Evolutionary conservation across 2,329 filamentous ascomycete genomes (phyloP), one percentile per base, ranked within the genome.

Genomic region (Parasarocladium wereldwijsianum): DNA sequence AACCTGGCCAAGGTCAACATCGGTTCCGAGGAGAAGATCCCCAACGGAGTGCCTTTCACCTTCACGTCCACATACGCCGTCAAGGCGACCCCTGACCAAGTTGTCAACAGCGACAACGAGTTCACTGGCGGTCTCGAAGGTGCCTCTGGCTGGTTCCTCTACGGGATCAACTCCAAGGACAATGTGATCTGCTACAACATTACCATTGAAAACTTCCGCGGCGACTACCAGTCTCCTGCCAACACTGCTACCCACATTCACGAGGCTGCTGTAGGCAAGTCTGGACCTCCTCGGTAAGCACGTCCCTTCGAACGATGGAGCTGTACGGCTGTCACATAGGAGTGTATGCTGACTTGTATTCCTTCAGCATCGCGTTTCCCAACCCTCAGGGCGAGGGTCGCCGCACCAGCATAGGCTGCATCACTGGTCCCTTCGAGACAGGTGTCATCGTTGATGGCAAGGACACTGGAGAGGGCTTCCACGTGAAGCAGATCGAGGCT

Each of bases 161-260:
- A 60, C 40, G 64, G 62, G 36, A 58, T 71, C 48, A 68, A 69
- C 51, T 50, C 55, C 17, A 40, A 50, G 14, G 46, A 55, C 18
- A 46, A 60, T 31, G 40, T 52, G 31, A 58, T 60, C 37, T 60
- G 55, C 50, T 58, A 56, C 45, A 60, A 67, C 49, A 68, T 70
- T 45, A 62, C 54, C 21, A 49, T 70, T 26, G 44, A 51, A 24
- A 53, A 52, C 35, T 62, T 70, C 43, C 51, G 50, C 14, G 65
- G 65, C 31, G 47, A 60, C 3, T 70, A 66, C 43, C 42, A 55
- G 39, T 68, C 63, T 6, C 51, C 55, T 0, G 66, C 66, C 24
- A 39, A 45, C 17, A 66, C 64, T 6, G 61, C 66, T 12, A 71
- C 66, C 2, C 66, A 70, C 45, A 62, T 70, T 37, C 65, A 70